Percentiles rank a stretch among this genome's conserved stretches.
phyloP scores from a whole-genome alignment of 345 rosid species.

The Eucalyptus microcorys region DNA sequence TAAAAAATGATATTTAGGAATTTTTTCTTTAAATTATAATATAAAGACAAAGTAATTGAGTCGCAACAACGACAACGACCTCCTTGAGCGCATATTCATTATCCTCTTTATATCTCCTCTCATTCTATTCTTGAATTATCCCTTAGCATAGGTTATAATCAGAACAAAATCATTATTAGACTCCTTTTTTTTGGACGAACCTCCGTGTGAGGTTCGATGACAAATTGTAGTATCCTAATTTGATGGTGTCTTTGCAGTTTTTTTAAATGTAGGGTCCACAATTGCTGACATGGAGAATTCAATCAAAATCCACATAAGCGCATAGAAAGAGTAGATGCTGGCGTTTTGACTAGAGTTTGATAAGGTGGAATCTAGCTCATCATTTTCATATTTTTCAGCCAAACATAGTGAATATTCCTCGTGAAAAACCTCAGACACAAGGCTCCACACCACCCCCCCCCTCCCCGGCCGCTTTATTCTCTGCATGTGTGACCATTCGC shows the following conservation, averaged over 20 bases:
- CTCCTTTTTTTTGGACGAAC: not conserved
- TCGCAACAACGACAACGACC: not conserved
- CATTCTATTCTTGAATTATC: too few species aligned
- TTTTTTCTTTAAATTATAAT: not conserved
- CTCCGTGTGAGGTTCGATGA: not conserved
- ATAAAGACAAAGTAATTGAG: not conserved
- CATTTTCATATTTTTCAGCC: not conserved
- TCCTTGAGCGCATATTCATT: too few species aligned
- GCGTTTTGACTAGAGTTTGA: not conserved
- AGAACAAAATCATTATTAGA: too few species aligned
- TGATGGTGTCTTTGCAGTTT: not conserved
- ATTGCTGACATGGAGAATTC: not conserved
- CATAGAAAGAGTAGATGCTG: not conserved
- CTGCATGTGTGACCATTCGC: not conserved
- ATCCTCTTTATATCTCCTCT: too few species aligned
- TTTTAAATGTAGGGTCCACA: too few species aligned
- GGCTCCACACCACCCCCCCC: not conserved
- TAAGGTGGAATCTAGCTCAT: not conserved
- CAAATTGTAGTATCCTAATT: not conserved
- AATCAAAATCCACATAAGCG: not conserved
- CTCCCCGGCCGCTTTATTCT: not conserved
- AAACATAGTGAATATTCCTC: not conserved
- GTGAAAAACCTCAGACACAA: not conserved
- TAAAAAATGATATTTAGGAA: not conserved
- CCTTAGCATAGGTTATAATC: too few species aligned